phyloP scores from a whole-genome alignment of 805 yeast species.

The Candida argentea region DNA sequence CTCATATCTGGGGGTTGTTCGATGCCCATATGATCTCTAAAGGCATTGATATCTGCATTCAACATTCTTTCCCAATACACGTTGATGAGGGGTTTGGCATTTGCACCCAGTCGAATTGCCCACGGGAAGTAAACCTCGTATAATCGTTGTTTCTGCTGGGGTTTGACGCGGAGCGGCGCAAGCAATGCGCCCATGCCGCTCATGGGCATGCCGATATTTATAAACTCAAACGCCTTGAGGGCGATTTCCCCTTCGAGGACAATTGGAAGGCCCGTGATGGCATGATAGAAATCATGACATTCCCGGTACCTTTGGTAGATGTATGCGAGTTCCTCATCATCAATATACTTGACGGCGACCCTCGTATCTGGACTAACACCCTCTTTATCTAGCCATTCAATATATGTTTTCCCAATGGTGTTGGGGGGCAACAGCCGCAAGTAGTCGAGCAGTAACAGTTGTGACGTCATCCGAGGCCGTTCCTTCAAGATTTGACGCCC shows the following conservation, averaged over 20 bases:
- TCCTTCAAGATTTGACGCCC: slow-evolving; percentile 77
- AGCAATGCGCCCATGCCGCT: slow-evolving; percentile 87
- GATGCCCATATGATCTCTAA: slow-evolving; percentile 64
- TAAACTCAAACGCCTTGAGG: slow-evolving; percentile 83
- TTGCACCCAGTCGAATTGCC: slow-evolving; percentile 68
- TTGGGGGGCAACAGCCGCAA: slow-evolving; percentile 52
- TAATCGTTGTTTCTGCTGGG: slow-evolving; percentile 53
- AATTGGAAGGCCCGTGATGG: slow-evolving; percentile 82
- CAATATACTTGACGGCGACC: slow-evolving; percentile 77
- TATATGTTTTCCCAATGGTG: slow-evolving; percentile 72
- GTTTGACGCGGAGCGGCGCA: slow-evolving; percentile 71
- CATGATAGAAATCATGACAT: slow-evolving; percentile 94
- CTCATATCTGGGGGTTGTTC: slow-evolving; percentile 70
- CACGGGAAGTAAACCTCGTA: slow-evolving; percentile 73
- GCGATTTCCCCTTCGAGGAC: slow-evolving; percentile 95
- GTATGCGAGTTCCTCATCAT: slow-evolving; percentile 83
- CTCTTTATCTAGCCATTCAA: slow-evolving; percentile 73
- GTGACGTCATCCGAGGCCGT: slow-evolving; percentile 73
- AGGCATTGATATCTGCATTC: slow-evolving; percentile 59
- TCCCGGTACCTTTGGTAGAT: slow-evolving; percentile 92
- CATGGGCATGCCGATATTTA: slow-evolving; percentile 91
- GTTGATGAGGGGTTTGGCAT: slow-evolving; percentile 68
- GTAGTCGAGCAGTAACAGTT: slow-evolving; percentile 52
- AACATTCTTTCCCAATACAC: slow-evolving; percentile 87
- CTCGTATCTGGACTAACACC: slow-evolving; percentile 92